A percentile compares a stretch with the other conserved stretches of the same genome.
These are phyloP conservation scores for Peltaster fructicola DNA, from an alignment of 2,329 filamentous ascomycete species.

Conservation along the genomic window DNA sequence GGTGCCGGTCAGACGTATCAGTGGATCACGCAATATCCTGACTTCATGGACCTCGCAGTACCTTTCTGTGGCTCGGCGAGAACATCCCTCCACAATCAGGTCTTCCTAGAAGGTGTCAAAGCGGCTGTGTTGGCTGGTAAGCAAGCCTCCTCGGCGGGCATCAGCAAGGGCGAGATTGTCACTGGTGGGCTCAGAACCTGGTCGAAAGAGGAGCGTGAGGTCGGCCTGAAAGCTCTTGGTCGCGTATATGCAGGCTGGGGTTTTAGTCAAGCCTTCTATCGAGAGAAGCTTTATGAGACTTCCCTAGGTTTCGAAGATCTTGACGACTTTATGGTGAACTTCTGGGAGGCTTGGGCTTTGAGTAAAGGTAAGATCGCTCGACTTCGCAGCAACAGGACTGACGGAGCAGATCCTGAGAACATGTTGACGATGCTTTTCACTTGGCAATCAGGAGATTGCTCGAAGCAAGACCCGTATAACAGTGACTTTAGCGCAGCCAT, in stretches of 20 bases:
- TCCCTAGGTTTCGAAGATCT: conserved; percentile 47
- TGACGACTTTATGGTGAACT: conserved; percentile 56
- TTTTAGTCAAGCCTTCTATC: conserved; percentile 63
- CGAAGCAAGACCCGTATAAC: conserved; percentile 49
- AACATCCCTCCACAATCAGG: conserved; percentile 49
- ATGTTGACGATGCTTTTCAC: conserved; percentile 58
- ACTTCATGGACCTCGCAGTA: conserved; percentile 47
- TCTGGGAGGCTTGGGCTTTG: conserved; percentile 60
- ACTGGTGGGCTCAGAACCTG: conserved; percentile 13
- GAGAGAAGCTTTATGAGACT: conserved; percentile 49
- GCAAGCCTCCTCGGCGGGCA: conserved; percentile 33
- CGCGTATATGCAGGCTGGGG: conserved; percentile 64
- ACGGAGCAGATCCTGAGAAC: conserved; percentile 47
- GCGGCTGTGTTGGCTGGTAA: conserved; percentile 40
- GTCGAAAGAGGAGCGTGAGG: conserved; percentile 33
- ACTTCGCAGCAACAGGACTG: background rate
- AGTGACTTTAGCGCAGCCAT: conserved; percentile 35
- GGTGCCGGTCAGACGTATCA: conserved; percentile 43
- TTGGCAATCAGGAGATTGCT: conserved; percentile 60
- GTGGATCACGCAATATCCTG: conserved; percentile 20
- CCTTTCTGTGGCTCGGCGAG: conserved; percentile 50
- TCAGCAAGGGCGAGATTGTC: conserved; percentile 29
- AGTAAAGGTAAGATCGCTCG: conserved; percentile 35
- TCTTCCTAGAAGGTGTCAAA: conserved; percentile 50
- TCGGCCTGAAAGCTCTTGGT: conserved; percentile 48